phyloP scores from a whole-genome alignment of 2,329 filamentous ascomycete genomes.

The Elsinoe ampelina region DNA sequence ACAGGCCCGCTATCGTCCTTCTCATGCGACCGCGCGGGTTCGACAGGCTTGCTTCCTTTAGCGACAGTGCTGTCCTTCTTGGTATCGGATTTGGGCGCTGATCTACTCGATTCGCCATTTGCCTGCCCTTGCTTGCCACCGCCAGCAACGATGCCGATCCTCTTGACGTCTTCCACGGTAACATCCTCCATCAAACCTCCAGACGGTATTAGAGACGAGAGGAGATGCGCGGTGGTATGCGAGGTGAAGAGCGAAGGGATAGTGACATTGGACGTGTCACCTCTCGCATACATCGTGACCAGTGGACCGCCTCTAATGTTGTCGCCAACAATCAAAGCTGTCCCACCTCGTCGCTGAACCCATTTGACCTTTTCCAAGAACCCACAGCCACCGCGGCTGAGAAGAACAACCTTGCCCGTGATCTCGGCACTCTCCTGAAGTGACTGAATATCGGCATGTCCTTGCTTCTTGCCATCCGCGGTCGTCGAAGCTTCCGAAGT shows the following conservation, averaged over 20 bases:
- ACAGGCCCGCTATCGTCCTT: background rate
- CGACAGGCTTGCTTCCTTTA: no score
- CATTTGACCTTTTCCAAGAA: constrained; percentile 97
- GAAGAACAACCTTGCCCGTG: constrained; percentile 78
- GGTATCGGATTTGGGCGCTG: background rate
- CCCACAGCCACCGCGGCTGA: constrained; percentile 88
- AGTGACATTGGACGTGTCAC: constrained; percentile 87
- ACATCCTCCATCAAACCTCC: constrained; percentile 54
- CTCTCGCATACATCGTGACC: constrained; percentile 97
- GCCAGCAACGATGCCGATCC: constrained; percentile 36
- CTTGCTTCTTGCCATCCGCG: constrained; percentile 27
- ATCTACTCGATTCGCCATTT: constrained; percentile 13
- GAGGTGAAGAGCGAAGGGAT: constrained; percentile 95
- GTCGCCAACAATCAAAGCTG: constrained; percentile 88
- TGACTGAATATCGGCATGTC: constrained; percentile 81
- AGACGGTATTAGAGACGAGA: constrained; percentile 75
- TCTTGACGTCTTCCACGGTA: constrained; percentile 49
- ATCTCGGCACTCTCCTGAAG: constrained; percentile 90
- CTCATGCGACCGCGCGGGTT: background rate
- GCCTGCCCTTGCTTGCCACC: constrained; percentile 13
- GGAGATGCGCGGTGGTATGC: constrained; percentile 82
- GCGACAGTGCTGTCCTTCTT: background rate
- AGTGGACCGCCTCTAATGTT: constrained; percentile 80
- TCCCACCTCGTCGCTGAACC: constrained; percentile 81
- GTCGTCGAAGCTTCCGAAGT: constrained; percentile 33